Evolutionary conservation across 495 filamentous ascomycete species (phyloP).

Genomic region (Saxophila tyrrhenica): DNA sequence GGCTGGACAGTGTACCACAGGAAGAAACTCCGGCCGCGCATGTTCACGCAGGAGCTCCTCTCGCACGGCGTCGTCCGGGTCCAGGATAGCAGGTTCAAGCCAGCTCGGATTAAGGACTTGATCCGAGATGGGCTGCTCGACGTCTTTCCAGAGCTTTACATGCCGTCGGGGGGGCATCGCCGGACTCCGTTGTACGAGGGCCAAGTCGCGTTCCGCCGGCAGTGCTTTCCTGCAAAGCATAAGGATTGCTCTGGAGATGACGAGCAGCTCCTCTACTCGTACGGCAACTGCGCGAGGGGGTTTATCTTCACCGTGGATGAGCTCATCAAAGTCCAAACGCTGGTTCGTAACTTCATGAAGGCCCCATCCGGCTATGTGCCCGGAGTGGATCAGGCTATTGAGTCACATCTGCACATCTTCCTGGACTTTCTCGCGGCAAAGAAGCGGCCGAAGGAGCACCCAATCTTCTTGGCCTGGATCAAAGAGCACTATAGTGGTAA

Average conservation of each 20-base stretch:
- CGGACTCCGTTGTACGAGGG: background rate
- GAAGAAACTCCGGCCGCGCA: background rate
- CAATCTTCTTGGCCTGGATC: background rate
- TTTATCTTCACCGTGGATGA: background rate
- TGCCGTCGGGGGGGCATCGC: background rate
- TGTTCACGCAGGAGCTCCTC: slow-evolving; percentile 6
- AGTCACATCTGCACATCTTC: slow-evolving; percentile 8
- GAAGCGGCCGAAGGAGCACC: background rate
- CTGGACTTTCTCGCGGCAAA: background rate
- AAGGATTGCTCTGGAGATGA: background rate
- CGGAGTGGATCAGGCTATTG: background rate
- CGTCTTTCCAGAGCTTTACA: background rate
- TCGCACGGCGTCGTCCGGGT: background rate
- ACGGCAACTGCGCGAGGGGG: background rate
- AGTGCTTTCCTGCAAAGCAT: background rate
- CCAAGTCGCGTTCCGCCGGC: background rate
- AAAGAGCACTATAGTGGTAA: slow-evolving; percentile 1
- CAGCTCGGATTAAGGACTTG: background rate
- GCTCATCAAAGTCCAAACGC: background rate
- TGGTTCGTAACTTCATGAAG: slow-evolving; percentile 1
- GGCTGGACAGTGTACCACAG: background rate
- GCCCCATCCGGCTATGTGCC: background rate
- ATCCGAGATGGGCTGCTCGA: slow-evolving; percentile 4
- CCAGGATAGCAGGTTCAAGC: background rate
- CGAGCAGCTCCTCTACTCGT: slow-evolving; percentile 2